A percentile compares a stretch with the other conserved stretches of the same genome.
Evolutionary conservation across 2,329 filamentous ascomycete genomes (phyloP).

Genomic region (Penicillium sp.): DNA sequence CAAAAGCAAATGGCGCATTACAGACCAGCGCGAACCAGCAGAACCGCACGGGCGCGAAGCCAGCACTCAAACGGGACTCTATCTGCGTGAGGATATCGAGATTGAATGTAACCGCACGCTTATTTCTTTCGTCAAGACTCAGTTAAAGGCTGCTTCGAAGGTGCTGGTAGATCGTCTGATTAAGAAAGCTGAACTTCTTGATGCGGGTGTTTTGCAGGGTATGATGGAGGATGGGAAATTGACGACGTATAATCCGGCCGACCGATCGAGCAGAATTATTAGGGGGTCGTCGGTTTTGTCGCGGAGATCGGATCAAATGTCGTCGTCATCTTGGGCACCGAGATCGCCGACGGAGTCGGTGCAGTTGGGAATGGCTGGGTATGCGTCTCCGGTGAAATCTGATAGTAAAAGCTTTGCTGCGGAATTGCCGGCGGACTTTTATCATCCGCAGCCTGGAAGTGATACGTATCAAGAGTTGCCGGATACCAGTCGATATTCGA

Average conservation of each 20-base stretch:
- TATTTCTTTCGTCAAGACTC: slow-evolving; percentile 75
- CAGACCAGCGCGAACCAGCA: slow-evolving; percentile 65
- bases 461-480: slow-evolving; percentile 3
- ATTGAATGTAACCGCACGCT: slow-evolving; percentile 78
- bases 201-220: slow-evolving; percentile 22
- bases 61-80: slow-evolving; percentile 66
- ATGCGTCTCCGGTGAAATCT: neutral
- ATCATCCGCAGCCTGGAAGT: neutral
- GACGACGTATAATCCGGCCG: slow-evolving; percentile 21
- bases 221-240: slow-evolving; percentile 20
- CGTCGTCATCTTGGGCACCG: neutral
- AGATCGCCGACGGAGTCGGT: slow-evolving; percentile 1
- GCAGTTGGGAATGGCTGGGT: neutral
- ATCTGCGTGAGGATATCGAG: slow-evolving; percentile 80
- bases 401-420: slow-evolving; percentile 1
- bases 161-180: slow-evolving; percentile 65
- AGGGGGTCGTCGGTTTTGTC: neutral
- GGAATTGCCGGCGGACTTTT: slow-evolving; percentile 17
- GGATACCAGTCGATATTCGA: neutral
- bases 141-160: slow-evolving; percentile 71
- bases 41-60: slow-evolving; percentile 62
- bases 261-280: slow-evolving; percentile 5
- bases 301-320: slow-evolving; percentile 1
- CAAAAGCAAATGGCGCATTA: slow-evolving; percentile 72
- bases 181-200: slow-evolving; percentile 48